Evolutionary conservation across 2,329 filamentous ascomycete genomes (phyloP), one percentile per base, ranked within the genome.

Genomic region (Cladosporium phlei): DNA sequence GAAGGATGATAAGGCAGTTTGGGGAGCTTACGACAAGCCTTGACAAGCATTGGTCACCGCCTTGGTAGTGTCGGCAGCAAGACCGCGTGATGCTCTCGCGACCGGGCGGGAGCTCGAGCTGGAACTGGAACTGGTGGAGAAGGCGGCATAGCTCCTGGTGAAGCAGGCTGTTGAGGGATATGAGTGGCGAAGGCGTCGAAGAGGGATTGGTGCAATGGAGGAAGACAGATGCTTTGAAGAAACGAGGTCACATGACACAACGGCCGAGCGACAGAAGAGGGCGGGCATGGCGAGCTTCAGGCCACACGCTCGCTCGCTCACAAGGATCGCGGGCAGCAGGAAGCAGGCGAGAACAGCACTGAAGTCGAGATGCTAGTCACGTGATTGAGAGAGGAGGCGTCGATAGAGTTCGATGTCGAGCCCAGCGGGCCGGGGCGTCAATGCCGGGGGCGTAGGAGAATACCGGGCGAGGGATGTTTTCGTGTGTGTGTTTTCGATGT

Each of bases 231-330:
- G 20, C 21, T 20, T 28, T 34, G 42, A 45, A 1, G 22, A 24
- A n/a, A 37, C 10, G 17, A 45, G 32, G 32, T 45, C 42, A 45
- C 42, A 45, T 45, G 42, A 45, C 42, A 32, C 30, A 27, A 24
- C 40, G 17, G 40, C 22, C 21, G 32, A 37, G 16, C 42, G 42
- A 45, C 32, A 45, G 22, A 37, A 28, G 42, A 37, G 12, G 14
- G 42, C 42, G 32, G 42, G 25, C 42, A 45, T 45, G 42, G 42
- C 32, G 33, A 35, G 24, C 32, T 22, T 7, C 24, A 24, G 39
- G 35, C 35, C 37, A 27, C 17, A 21, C 25, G 25, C 24, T 19
- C n/a, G n/a, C 38, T 14, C 20, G 27, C 12, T 25, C 21, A 20
- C 37, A 10, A 29, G 14, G 32, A 29, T 22, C 21, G 32, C 30